Percentiles rank a stretch among this genome's conserved stretches.
phyloP scores from a whole-genome alignment of 139 green algal species.

The Micractinium sp. region DNA sequence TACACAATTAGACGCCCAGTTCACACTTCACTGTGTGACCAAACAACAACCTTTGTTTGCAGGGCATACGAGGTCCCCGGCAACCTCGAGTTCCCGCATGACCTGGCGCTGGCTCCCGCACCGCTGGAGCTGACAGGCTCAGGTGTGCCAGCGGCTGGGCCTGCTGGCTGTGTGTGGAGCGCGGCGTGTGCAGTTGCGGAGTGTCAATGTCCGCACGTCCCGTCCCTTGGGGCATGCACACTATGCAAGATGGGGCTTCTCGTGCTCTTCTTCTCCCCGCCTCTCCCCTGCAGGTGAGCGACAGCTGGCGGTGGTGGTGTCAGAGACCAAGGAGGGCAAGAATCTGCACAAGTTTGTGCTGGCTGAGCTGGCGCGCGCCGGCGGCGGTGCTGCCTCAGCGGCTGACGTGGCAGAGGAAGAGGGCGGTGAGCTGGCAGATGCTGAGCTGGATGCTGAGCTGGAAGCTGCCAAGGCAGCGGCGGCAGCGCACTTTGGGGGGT shows the following conservation, averaged over 20 bases:
- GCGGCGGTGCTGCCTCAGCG: not conserved
- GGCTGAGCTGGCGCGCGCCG: conserved; percentile 30
- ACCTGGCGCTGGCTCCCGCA: conserved; percentile 66
- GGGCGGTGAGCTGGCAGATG: not conserved
- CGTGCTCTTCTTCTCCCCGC: not conserved
- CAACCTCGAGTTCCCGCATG: conserved; percentile 56
- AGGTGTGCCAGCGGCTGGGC: not conserved
- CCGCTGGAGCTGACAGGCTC: conserved; percentile 57
- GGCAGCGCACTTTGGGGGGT: conserved; percentile 8
- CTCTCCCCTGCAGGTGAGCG: conserved; percentile 53
- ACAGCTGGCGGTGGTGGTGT: conserved; percentile 69
- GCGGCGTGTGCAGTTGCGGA: too few species aligned
- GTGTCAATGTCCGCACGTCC: too few species aligned
- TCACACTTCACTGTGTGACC: not conserved
- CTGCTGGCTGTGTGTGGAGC: too few species aligned
- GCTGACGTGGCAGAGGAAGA: not conserved
- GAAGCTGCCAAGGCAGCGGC: not conserved
- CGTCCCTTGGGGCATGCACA: too few species aligned
- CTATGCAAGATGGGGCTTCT: too few species aligned
- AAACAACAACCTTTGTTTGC: not conserved
- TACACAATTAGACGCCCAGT: too few species aligned
- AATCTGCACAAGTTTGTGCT: conserved; percentile 67
- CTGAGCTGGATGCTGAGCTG: not conserved
- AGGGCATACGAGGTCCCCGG: conserved; percentile 56
- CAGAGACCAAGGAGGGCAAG: conserved; percentile 54